Conservation (phyloP, 176 grass and related monocot species). For the Dactylis glomerata region DNA sequence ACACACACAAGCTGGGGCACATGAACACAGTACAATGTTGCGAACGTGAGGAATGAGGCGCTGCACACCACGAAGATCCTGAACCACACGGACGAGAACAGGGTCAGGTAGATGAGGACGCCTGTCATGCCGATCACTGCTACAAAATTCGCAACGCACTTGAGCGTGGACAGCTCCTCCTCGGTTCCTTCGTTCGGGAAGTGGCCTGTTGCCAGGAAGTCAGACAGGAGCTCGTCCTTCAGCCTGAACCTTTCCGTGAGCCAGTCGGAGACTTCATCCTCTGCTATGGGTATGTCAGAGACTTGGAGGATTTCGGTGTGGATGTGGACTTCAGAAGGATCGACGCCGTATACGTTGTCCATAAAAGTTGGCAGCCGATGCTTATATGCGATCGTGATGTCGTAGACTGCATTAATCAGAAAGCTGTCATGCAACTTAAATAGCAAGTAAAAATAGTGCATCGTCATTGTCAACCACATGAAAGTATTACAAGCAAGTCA, state of each 20-base stretch:
- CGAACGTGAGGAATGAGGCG: constrained; percentile 51
- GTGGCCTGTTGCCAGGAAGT: constrained; percentile 42
- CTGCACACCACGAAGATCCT: constrained; percentile 73
- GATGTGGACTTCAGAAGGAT: constrained; percentile 84
- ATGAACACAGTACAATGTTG: constrained; percentile 60
- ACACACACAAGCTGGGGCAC: constrained; percentile 42
- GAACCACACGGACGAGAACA: constrained; percentile 72
- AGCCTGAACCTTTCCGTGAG: constrained; percentile 64
- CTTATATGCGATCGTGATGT: constrained; percentile 81
- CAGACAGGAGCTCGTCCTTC: constrained; percentile 72
- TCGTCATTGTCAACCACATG: background rate
- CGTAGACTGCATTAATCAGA: constrained; percentile 61
- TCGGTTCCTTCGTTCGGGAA: constrained; percentile 83
- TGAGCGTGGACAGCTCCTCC: constrained; percentile 53
- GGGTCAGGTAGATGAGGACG: constrained; percentile 54
- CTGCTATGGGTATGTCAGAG: constrained; percentile 56
- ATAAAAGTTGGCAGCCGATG: constrained; percentile 65
- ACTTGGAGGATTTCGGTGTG: constrained; percentile 56
- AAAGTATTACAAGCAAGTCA: background rate
- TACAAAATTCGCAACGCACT: constrained; percentile 51
- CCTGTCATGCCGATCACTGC: constrained; percentile 41
- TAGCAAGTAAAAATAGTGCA: background rate
- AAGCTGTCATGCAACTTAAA: background rate
- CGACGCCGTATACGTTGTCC: constrained; percentile 76
- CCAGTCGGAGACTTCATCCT: constrained; percentile 64